These are phyloP conservation scores for Neurospora africana DNA, from an alignment of 495 filamentous ascomycete genomes.

Conservation along the genomic window DNA sequence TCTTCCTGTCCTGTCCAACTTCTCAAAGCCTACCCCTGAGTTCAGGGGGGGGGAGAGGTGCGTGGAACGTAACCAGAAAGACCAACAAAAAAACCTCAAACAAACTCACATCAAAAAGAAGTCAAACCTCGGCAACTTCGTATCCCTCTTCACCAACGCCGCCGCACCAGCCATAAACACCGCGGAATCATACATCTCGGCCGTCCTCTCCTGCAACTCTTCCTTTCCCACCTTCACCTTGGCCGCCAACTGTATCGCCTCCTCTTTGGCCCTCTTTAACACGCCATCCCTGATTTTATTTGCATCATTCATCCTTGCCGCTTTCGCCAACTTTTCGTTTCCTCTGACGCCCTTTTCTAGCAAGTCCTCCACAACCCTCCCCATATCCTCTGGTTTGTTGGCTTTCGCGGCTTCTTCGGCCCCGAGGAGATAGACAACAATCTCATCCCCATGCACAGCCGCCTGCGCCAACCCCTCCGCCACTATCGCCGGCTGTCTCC, in stretches of 20 bases:
- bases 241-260: conserved; percentile 53
- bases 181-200: conserved; percentile 65
- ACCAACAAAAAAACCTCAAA: neutral
- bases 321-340: conserved; percentile 42
- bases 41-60: neutral
- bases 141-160: conserved; percentile 39
- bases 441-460: conserved; percentile 47
- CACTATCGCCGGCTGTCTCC: conserved; percentile 67
- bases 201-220: conserved; percentile 54
- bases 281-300: conserved; percentile 62
- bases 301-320: conserved; percentile 40
- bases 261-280: conserved; percentile 46
- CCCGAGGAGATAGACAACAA: conserved; percentile 38
- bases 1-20: neutral
- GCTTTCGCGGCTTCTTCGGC: conserved; percentile 40
- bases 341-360: conserved; percentile 42
- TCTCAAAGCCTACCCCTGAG: neutral
- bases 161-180: conserved; percentile 51
- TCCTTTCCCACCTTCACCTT: conserved; percentile 38
- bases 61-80: neutral
- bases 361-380: conserved; percentile 46
- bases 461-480: conserved; percentile 72
- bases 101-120: conserved; percentile 61
- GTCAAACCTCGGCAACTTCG: conserved; percentile 60
- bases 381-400: conserved; percentile 11